Evolutionary conservation across 31 red algal species (phyloP), one percentile per base, ranked within the genome.

Genomic region (Endocladia muricata): DNA sequence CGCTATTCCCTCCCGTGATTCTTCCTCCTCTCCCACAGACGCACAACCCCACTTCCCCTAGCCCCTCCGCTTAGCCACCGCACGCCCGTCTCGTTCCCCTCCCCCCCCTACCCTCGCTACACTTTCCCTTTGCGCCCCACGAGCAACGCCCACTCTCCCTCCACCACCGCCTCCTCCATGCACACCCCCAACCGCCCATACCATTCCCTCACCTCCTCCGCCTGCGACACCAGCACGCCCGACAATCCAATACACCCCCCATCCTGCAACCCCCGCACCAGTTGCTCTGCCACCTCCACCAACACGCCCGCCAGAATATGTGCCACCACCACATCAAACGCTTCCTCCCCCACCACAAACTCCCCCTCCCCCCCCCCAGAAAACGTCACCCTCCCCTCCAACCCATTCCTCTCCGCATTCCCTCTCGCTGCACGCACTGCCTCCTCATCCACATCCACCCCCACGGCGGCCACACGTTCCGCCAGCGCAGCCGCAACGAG

Each of bases 271-370:
- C 64, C 19, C 4, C 41, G 3, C 5, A 71, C 77, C 38, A 98
- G 74, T 9, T 38, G 38, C 26, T 64, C 64, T 23, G 95, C 91
- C 28, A 98, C 70, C 5, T 72, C 37, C 13, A 67, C 67, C 3
- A 98, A 70, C 2, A 86, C 64, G 44, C 44, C 55, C 15, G 78
- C 86, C 28, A 94, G 47, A 79, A 98, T 98, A 83, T 98, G 94
- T 3, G 90, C 86, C 0, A 98, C 81, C 1, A 92, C 57, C 35
- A 94, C 43, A 40, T 94, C 91, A 88, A 49, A 68, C 43, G 21
- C 13, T 39, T 3, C 72, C 42, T 31, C 31, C 19, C 30, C 23
- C 25, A 23, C 35, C 29, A 0, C 39, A 4, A 70, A 77, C 1
- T 29, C 74, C 23, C 40, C 55, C 37, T 64, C 90, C n/a, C 33